These are phyloP conservation scores for Carex pumila DNA, from an alignment of 176 grass and related monocot genomes.

Conservation along the genomic window DNA sequence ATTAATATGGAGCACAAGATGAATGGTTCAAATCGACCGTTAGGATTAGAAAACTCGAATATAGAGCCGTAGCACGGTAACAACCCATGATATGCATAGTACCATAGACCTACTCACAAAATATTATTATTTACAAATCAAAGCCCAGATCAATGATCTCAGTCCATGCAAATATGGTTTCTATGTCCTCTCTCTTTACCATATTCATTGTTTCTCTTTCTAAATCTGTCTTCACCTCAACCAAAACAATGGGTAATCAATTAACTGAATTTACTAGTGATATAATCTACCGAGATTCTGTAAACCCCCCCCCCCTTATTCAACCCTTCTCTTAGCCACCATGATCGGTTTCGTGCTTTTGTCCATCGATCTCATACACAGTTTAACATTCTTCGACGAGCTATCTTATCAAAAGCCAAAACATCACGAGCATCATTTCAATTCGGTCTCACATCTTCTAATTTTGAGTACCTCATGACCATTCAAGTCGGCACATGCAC, in stretches of 20 bases:
- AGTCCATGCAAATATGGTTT: not conserved
- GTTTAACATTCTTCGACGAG: not conserved
- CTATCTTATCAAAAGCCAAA: not conserved
- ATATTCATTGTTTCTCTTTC: not conserved
- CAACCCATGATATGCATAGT: too few species aligned
- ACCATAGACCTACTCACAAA: too few species aligned
- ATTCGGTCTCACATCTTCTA: not conserved
- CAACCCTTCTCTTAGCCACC: not conserved
- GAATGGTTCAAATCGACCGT: too few species aligned
- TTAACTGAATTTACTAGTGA: not conserved
- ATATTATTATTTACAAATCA: not conserved
- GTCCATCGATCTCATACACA: not conserved
- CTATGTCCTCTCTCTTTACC: not conserved
- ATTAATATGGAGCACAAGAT: too few species aligned
- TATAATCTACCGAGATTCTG: constrained; percentile 7
- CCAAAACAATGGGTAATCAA: not conserved
- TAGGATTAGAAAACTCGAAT: too few species aligned
- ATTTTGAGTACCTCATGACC: constrained; percentile 7
- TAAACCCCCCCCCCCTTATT: not conserved
- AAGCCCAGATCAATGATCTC: not conserved
- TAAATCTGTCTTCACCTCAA: not conserved
- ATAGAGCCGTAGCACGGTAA: too few species aligned
- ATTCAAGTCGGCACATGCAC: not conserved
- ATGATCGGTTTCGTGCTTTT: not conserved
- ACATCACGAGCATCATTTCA: not conserved